Evolutionary conservation across 1,284 basidiomycete genomes (phyloP), one percentile per base, ranked within the genome.

Genomic region (Puccinia hordei): DNA sequence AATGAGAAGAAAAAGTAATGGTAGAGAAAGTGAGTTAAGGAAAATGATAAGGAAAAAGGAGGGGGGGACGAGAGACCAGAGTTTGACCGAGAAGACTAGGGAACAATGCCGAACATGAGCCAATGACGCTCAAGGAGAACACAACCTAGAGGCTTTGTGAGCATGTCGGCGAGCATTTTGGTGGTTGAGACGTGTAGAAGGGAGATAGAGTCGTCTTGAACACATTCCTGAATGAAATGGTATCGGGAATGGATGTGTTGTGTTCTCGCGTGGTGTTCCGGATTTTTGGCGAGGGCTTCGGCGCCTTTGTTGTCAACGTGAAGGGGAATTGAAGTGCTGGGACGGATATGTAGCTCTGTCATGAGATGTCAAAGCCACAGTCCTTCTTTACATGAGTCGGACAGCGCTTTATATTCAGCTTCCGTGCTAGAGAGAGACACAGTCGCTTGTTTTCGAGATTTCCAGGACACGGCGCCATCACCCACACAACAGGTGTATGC

Each of bases 211-310:
- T 8, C 5, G 63, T 66, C 19, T 33, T 33, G 27, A 22, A 66
- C 38, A 66, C 63, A 66, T 66, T 66, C 63, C 22, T 19, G 63
- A 8, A 66, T 33, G 30, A 66, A 66, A 41, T 66, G 63, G 19
- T 66, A 66, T 13, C 30, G 5, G 30, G 63, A 5, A 27, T 66
- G 22, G 63, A 66, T 66, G 22, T 66, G 63, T 33, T 66, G 6
- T 41, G 38, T 66, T 9, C 33, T 5, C 6, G 38, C 38, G 38
- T 41, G 38, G 38, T 41, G 38, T 41, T 41, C 38, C 6, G 38
- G 38, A 41, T 66, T 66, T 8, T 9, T 9, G 6, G 63, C 19
- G 8, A 66, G 30, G 4, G 30, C 19, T 33, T 66, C 38, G 4
- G 63, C 38, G 4, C 63, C 63, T 24, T 22, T 19, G n/a, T 66